Evolutionary conservation across 2,329 filamentous ascomycete species (phyloP), one percentile per base, ranked within the genome.

Genomic region (Gaeumannomyces tritici): DNA sequence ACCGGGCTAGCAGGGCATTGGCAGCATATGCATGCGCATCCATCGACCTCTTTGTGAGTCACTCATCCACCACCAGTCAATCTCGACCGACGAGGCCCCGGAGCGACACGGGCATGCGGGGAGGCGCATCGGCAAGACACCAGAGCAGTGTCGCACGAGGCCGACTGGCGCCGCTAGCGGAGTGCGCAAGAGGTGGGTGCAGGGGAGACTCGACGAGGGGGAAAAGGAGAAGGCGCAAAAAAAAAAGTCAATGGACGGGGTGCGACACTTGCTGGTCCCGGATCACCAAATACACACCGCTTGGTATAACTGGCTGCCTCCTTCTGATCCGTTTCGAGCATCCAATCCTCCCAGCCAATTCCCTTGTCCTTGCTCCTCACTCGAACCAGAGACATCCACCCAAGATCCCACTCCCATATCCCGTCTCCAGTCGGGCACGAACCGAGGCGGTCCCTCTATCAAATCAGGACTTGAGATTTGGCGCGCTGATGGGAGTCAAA

Each of bases 51-150:
- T 56, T 31, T 60, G 63, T 73, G 71, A 73, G 66, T 73, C 72
- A 73, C 69, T 64, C 66, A 59, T 55, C 59, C 59, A 61, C 61
- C 57, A 61, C 72, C 72, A 73, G 63, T 73, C 70, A 63, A 67
- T 70, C 63, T 64, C 61, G 55, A 61, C 61, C 29, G 59, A 63
- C 65, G 56, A 64, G 62, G 64, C 57, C 64, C 56, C 65, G 61
- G 67, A 61, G 70, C 66, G 67, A 71, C 69, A 68, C 64, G 62
- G 64, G 62, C 65, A 65, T 60, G 63, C 31, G 63, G 55, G 64
- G 59, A 55, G 63, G 57, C 28, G 56, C 54, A 57, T 61, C 56
- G 54, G 61, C 18, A 35, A 35, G 60, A 28, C 54, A 59, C n/a
- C 21, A 56, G 55, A 56, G 28, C 24, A 47, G 26, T 12, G 26